Percentiles rank a stretch among this genome's conserved stretches.
Conservation (phyloP, 306 rosid species). For the Cicer yamashitae region DNA sequence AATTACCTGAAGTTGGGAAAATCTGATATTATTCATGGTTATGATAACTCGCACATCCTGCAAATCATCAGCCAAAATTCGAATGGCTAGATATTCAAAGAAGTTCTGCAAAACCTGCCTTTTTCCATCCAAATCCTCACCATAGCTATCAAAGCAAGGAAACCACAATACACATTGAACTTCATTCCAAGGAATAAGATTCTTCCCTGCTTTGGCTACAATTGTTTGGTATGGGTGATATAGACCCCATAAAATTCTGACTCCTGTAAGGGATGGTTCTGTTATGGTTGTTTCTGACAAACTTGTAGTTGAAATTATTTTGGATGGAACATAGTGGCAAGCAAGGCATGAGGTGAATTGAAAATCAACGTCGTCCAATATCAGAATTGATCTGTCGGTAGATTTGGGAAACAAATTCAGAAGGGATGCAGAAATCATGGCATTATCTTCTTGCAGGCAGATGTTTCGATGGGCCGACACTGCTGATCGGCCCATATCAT, state of each 20-base stretch:
- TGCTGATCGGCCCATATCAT: slow-evolving; percentile 51
- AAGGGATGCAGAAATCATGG: slow-evolving; percentile 55
- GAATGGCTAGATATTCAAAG: slow-evolving; percentile 69
- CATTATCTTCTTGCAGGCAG: slow-evolving; percentile 62
- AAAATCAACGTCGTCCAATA: slow-evolving; percentile 72
- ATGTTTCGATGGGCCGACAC: slow-evolving; percentile 46
- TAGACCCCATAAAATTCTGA: slow-evolving; percentile 73
- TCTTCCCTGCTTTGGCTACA: slow-evolving; percentile 60
- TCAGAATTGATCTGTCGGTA: slow-evolving; percentile 61
- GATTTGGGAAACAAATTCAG: slow-evolving; percentile 54
- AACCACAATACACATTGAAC: slow-evolving; percentile 76
- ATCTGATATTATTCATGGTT: slow-evolving; percentile 79
- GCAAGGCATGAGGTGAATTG: slow-evolving; percentile 61
- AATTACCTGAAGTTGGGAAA: slow-evolving; percentile 82
- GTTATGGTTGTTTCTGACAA: slow-evolving; percentile 54
- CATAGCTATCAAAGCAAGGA: slow-evolving; percentile 59
- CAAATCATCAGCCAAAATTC: slow-evolving; percentile 68
- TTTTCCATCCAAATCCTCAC: slow-evolving; percentile 58
- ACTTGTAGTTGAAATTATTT: slow-evolving; percentile 68
- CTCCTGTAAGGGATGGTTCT: slow-evolving; percentile 57
- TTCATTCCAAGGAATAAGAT: slow-evolving; percentile 69
- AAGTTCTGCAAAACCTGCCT: slow-evolving; percentile 58
- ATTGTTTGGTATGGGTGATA: slow-evolving; percentile 70
- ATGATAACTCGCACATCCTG: slow-evolving; percentile 61
- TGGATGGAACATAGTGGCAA: slow-evolving; percentile 58